Percentiles rank a stretch among this genome's conserved stretches.
These are phyloP conservation scores for Acer yangbiense DNA, from an alignment of 345 rosid species.

Conservation along the genomic window DNA sequence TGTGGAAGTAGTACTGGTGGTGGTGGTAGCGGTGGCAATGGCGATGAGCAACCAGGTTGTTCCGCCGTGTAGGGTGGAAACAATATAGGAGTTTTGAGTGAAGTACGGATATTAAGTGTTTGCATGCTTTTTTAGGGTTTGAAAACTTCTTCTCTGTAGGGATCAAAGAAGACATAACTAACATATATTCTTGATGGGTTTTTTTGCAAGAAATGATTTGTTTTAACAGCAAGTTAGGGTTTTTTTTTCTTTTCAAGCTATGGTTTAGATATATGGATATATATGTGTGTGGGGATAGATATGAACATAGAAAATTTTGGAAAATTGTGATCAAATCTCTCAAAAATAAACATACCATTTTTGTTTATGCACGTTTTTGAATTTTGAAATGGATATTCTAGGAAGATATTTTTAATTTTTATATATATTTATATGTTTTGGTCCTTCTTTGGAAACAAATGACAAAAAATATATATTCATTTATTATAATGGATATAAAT, in stretches of 20 bases:
- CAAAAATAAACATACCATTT: constrained; percentile 2
- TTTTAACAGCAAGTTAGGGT: background rate
- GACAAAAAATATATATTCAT: no score
- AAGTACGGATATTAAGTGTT: background rate
- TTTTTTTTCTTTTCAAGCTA: background rate
- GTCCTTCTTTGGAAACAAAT: background rate
- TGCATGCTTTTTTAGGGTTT: constrained; percentile 10
- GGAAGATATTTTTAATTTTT: background rate
- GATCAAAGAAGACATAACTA: background rate
- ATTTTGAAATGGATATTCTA: background rate
- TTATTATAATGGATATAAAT: no score
- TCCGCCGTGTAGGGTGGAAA: background rate
- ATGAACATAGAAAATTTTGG: no score
- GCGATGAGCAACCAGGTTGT: background rate
- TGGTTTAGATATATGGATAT: background rate
- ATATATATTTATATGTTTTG: background rate
- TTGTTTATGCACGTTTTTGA: no score
- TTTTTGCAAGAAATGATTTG: background rate
- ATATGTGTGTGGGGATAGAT: background rate
- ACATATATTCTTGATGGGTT: background rate
- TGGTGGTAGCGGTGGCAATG: background rate
- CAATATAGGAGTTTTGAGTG: background rate
- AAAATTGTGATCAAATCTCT: background rate
- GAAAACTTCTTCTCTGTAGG: constrained; percentile 8
- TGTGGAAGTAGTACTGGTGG: background rate